phyloP scores from a whole-genome alignment of 2,329 filamentous ascomycete species.

The Colletotrichum abscissum region DNA sequence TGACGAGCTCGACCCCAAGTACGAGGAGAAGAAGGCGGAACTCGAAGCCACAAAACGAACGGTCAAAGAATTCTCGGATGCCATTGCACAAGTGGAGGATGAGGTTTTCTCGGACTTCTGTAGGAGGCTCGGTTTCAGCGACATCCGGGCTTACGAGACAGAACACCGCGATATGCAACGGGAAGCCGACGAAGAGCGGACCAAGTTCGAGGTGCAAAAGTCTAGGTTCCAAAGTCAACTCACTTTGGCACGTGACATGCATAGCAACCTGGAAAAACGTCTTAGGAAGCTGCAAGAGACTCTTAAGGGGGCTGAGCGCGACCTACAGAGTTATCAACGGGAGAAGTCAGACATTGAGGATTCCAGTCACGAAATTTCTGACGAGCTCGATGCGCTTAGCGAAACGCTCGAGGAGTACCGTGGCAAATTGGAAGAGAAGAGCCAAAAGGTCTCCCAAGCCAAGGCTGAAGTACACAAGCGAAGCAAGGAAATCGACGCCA shows the following conservation, averaged over 20 bases:
- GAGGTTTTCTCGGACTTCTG: constrained; percentile 90
- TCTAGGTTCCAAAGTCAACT: constrained; percentile 75
- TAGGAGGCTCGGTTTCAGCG: constrained; percentile 83
- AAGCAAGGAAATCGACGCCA: constrained; percentile 82
- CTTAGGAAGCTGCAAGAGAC: constrained; percentile 76
- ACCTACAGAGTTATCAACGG: constrained; percentile 76
- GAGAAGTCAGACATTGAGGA: constrained; percentile 82
- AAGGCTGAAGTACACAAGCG: constrained; percentile 85
- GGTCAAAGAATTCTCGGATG: constrained; percentile 64
- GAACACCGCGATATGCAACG: constrained; percentile 94
- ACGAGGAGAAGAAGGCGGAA: constrained; percentile 75
- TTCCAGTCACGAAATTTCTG: constrained; percentile 77
- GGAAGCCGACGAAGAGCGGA: constrained; percentile 87
- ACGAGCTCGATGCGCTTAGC: constrained; percentile 80
- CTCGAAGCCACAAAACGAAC: constrained; percentile 68
- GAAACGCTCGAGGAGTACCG: constrained; percentile 78
- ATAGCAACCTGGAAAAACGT: constrained; percentile 72
- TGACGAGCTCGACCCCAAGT: constrained; percentile 81
- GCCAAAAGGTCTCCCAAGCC: constrained; percentile 80
- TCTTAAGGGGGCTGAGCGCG: constrained; percentile 72
- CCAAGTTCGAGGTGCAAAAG: constrained; percentile 87
- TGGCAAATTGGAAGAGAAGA: constrained; percentile 74
- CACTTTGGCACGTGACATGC: constrained; percentile 65
- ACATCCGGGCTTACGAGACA: constrained; percentile 92
- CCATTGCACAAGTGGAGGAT: constrained; percentile 87